Evolutionary conservation across 2,329 filamentous ascomycete genomes (phyloP).

Genomic region (Fusarium protoensiforme): DNA sequence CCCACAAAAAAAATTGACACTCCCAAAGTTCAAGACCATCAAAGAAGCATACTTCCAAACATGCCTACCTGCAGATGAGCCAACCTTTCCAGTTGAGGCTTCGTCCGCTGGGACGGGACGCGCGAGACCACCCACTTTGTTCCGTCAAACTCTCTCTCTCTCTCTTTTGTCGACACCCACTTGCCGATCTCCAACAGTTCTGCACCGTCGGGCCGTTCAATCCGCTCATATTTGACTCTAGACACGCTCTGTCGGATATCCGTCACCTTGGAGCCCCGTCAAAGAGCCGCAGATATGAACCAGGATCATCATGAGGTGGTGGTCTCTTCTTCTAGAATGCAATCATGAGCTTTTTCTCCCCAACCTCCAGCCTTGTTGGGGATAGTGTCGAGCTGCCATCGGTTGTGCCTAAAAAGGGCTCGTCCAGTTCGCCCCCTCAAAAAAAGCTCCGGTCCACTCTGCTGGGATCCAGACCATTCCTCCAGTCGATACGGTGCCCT

Average conservation of each 20-base stretch:
- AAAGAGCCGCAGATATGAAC: constrained; percentile 29
- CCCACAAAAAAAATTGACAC: neutral
- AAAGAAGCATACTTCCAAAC: constrained; percentile 26
- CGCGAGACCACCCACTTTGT: constrained; percentile 21
- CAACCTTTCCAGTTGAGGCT: constrained; percentile 35
- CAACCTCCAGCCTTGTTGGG: constrained; percentile 36
- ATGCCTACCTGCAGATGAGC: neutral
- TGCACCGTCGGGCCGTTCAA: constrained; percentile 31
- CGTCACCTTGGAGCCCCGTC: constrained; percentile 11
- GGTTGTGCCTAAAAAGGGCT: constrained; percentile 27
- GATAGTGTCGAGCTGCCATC: constrained; percentile 17
- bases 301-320: neutral
- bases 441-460: constrained; percentile 25
- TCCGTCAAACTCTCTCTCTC: neutral
- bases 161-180: neutral
- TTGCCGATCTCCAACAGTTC: constrained; percentile 14
- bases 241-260: neutral
- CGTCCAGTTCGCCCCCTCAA: constrained; percentile 11
- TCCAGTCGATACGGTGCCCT: constrained; percentile 19
- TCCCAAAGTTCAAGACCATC: constrained; percentile 3
- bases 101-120: constrained; percentile 8
- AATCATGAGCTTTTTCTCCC: constrained; percentile 13
- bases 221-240: constrained; percentile 3
- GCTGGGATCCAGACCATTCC: constrained; percentile 38
- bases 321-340: constrained; percentile 22